Evolutionary conservation across 1,284 basidiomycete genomes (phyloP), one percentile per base, ranked within the genome.

Genomic region (Bondarzewia mesenterica): DNA sequence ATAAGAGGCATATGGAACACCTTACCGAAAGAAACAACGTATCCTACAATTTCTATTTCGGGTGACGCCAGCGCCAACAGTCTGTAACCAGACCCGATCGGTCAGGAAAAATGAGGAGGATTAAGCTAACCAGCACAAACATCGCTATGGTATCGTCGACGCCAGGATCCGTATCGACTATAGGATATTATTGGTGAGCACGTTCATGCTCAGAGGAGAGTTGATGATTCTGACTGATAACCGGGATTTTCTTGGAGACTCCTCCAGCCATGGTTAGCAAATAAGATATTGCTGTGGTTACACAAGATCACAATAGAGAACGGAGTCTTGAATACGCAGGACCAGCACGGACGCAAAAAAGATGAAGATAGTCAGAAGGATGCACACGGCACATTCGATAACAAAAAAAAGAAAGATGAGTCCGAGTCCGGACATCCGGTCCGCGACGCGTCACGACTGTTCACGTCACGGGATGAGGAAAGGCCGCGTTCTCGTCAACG

Each of bases 71-170:
- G 64, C 0, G 86, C 85, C 8, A 89, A 65, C 47, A 90, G 62
- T 47, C 85, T 65, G 41, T 48, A n/a, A n/a, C 22, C 21, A 43
- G 8, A 35, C 36, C 7, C 42, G 50, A 48, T 42, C 22, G 26
- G 15, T 48, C 42, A 21, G 41, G 57, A 41, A 2, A 51, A 25
- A 60, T 58, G 20, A 60, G 53, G 35, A 62, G 54, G 14, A 54
- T 58, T n/a, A 68, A 68, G 10, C 14, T 26, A 16, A 38, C 12
- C 32, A 37, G 18, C 21, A 44, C 62, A 32, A 45, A 70, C 66
- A 82, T 84, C 35, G 93, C 93, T 41, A 95, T 65, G 35, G 82
- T 75, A 63, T 98, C 94, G 66, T 98, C 94, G 2, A 96, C 89
- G 42, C 94, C 94, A n/a, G 87, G 86, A 62, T 89, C 85, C 20